These are phyloP conservation scores for Ilyonectria robusta DNA, from an alignment of 2,329 filamentous ascomycete genomes.

Conservation along the genomic window DNA sequence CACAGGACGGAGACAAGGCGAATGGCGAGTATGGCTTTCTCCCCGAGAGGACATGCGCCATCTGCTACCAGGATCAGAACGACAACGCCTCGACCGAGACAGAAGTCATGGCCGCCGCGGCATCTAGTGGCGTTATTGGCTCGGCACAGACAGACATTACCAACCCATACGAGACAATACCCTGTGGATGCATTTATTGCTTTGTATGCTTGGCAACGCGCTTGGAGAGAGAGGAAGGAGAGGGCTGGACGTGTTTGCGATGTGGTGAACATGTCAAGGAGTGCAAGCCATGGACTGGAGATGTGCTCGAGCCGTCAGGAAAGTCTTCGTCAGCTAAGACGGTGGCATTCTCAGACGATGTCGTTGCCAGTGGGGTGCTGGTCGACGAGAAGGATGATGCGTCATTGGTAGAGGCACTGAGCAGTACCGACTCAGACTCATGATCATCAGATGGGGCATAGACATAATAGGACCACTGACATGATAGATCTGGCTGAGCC, in stretches of 20 bases:
- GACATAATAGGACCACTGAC: not conserved
- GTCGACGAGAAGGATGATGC: slow-evolving; percentile 48
- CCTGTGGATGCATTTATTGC: slow-evolving; percentile 94
- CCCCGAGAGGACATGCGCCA: slow-evolving; percentile 94
- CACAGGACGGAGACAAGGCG: slow-evolving; percentile 64
- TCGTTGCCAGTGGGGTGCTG: slow-evolving; percentile 56
- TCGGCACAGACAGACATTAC: slow-evolving; percentile 94
- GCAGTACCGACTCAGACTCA: slow-evolving; percentile 39
- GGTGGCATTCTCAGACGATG: slow-evolving; percentile 74
- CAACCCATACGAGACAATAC: slow-evolving; percentile 92
- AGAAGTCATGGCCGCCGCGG: slow-evolving; percentile 80
- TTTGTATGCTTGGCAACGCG: slow-evolving; percentile 94
- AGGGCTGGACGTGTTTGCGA: slow-evolving; percentile 92
- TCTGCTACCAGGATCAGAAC: slow-evolving; percentile 96
- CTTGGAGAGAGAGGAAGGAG: slow-evolving; percentile 92
- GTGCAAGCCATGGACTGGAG: slow-evolving; percentile 92
- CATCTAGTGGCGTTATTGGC: slow-evolving; percentile 84
- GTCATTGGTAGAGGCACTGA: slow-evolving; percentile 43
- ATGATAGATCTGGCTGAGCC: slow-evolving; percentile 6
- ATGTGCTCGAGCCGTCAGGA: slow-evolving; percentile 77
- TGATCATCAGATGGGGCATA: not conserved
- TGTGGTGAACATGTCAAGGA: slow-evolving; percentile 88
- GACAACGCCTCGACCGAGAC: slow-evolving; percentile 78
- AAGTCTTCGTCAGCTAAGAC: slow-evolving; percentile 65
- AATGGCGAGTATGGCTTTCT: slow-evolving; percentile 86